These are phyloP conservation scores for Cutaneotrichosporon sp. DNA, from an alignment of 1,284 basidiomycete species.

Conservation along the genomic window DNA sequence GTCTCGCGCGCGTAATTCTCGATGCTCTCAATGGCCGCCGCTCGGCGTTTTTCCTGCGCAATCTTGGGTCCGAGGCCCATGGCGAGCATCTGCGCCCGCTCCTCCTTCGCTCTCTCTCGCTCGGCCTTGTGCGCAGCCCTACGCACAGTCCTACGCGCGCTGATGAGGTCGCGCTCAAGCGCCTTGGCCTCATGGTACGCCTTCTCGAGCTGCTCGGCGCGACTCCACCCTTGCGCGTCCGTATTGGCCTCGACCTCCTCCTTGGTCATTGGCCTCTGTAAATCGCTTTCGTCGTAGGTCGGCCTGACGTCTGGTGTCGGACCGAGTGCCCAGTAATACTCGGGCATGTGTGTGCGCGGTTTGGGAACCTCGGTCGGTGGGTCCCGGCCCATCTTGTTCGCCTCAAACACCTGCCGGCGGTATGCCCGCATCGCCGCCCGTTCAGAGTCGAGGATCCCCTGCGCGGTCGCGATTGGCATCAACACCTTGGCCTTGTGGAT, in stretches of 20 bases:
- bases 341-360: conserved; percentile 21
- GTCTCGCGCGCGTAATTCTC: conserved; percentile 31
- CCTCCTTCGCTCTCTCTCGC: conserved; percentile 17
- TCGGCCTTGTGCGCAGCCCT: conserved; percentile 16
- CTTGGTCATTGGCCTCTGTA: background rate
- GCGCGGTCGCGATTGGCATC: conserved; percentile 27
- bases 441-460: conserved; percentile 29
- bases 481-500: conserved; percentile 26
- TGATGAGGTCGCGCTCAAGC: conserved; percentile 25
- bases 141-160: conserved; percentile 21
- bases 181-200: conserved; percentile 22
- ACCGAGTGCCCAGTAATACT: conserved; percentile 32
- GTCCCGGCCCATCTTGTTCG: conserved; percentile 15
- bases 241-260: conserved; percentile 13
- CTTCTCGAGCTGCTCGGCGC: conserved; percentile 25
- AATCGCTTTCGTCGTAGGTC: background rate
- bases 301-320: background rate
- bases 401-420: conserved; percentile 15
- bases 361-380: conserved; percentile 15
- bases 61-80: conserved; percentile 12
- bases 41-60: conserved; percentile 23
- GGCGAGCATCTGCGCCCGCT: conserved; percentile 20
- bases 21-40: conserved; percentile 29
- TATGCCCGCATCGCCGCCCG: background rate
- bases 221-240: conserved; percentile 18